phyloP scores from a whole-genome alignment of 129 eudicot genomes.

The Tanacetum coccineum region DNA sequence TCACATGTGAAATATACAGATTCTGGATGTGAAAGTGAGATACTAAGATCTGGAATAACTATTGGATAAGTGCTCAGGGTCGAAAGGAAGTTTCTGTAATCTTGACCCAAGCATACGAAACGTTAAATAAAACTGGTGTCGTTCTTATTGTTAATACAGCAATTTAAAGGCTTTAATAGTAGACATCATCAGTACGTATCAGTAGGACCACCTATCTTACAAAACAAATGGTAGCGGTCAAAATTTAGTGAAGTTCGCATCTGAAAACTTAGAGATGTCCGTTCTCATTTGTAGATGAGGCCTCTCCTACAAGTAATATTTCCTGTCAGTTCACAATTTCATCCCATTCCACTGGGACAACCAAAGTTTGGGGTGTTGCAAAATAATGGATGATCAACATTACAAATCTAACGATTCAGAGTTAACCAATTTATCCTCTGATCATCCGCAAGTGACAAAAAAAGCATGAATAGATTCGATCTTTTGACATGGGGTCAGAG shows the following conservation, averaged over 20 bases:
- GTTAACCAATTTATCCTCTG: not conserved
- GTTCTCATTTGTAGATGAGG: constrained; percentile 34
- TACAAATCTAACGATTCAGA: constrained; percentile 8
- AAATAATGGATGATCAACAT: constrained; percentile 13
- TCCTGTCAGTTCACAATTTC: constrained; percentile 1
- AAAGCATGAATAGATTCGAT: not conserved
- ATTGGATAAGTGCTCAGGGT: constrained; percentile 62
- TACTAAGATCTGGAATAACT: constrained; percentile 54
- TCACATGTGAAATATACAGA: constrained; percentile 50
- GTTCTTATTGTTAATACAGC: constrained; percentile 52
- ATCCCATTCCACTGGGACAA: constrained; percentile 3
- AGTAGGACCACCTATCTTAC: constrained; percentile 39
- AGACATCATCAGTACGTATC: constrained; percentile 39
- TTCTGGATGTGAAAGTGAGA: constrained; percentile 40
- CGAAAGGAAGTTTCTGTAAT: constrained; percentile 40
- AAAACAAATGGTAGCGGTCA: constrained; percentile 45
- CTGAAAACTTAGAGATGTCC: constrained; percentile 38
- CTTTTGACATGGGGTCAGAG: not conserved
- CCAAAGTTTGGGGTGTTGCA: not conserved
- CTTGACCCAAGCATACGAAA: constrained; percentile 32
- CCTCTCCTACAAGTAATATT: constrained; percentile 27
- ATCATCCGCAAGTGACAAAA: not conserved
- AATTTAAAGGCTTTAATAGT: constrained; percentile 35
- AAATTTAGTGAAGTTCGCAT: constrained; percentile 43
- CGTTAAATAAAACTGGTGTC: constrained; percentile 30